Percentiles rank a stretch among this genome's conserved stretches.
Evolutionary conservation across 1,284 basidiomycete genomes (phyloP).

Genomic region (Moesziomyces antarcticus): DNA sequence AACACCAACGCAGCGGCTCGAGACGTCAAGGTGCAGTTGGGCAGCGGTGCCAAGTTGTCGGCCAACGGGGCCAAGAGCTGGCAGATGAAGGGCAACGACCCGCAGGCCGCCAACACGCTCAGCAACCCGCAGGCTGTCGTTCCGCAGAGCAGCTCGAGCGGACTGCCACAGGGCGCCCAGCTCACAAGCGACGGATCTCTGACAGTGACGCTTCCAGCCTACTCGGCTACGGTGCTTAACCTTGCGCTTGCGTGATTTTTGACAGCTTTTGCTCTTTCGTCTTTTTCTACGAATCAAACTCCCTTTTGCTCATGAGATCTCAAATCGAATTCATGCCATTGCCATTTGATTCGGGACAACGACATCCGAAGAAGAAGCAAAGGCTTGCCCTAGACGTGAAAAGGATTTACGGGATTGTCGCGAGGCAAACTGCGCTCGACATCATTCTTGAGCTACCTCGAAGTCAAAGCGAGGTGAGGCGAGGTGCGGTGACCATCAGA

Average conservation of each 20-base stretch:
- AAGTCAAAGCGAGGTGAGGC: too few relatives aligned
- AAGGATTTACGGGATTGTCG: too few relatives aligned
- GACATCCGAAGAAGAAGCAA: too few relatives aligned
- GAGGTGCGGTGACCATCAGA: background rate
- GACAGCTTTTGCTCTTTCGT: background rate
- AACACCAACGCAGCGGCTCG: conserved; percentile 25
- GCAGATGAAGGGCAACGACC: conserved; percentile 29
- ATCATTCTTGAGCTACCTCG: too few relatives aligned
- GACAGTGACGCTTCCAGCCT: conserved; percentile 19
- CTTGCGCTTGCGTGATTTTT: conserved; percentile 12
- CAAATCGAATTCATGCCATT: too few relatives aligned
- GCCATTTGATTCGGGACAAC: too few relatives aligned
- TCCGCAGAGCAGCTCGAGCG: conserved; percentile 13
- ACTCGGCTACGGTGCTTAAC: conserved; percentile 24
- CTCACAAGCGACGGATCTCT: conserved; percentile 11
- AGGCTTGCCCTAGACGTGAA: too few relatives aligned
- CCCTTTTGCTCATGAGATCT: background rate
- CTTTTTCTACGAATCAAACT: background rate
- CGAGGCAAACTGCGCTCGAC: too few relatives aligned
- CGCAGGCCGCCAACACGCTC: conserved; percentile 39
- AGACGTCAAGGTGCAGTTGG: conserved; percentile 21
- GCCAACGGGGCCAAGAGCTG: conserved; percentile 21
- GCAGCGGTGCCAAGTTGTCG: conserved; percentile 15
- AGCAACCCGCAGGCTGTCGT: conserved; percentile 13
- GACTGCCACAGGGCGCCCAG: conserved; percentile 14